Conservation (phyloP, 192 early-diverging fungal species). For the Entomortierella beljakovae region DNA sequence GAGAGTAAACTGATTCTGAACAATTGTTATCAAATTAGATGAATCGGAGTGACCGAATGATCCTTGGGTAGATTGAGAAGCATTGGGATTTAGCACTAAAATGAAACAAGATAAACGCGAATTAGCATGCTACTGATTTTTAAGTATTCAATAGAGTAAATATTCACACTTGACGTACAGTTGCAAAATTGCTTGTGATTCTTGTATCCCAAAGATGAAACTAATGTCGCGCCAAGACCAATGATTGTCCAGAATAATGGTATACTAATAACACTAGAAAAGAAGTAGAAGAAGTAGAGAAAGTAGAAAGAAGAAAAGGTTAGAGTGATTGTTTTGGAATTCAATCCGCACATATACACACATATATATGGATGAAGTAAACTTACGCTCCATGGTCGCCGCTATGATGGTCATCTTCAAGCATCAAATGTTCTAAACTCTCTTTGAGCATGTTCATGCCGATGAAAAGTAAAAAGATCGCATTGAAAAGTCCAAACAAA, state of each 20-base stretch:
- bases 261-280: slow-evolving; percentile 30
- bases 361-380: no score
- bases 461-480: slow-evolving; percentile 66
- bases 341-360: not conserved
- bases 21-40: slow-evolving; percentile 17
- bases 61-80: slow-evolving; percentile 4
- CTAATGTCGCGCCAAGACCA: slow-evolving; percentile 52
- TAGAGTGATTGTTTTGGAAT: not conserved
- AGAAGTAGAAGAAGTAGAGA: not conserved
- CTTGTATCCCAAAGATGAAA: slow-evolving; percentile 60
- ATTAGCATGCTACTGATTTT: no score
- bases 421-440: slow-evolving; percentile 67
- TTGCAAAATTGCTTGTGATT: slow-evolving; percentile 64
- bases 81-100: slow-evolving; percentile 14
- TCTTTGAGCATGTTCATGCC: slow-evolving; percentile 71
- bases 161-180: no score
- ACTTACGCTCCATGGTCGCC: slow-evolving; percentile 53
- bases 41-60: slow-evolving; percentile 8
- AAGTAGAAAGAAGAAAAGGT: not conserved
- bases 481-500: slow-evolving; percentile 62
- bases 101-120: not conserved
- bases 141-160: no score
- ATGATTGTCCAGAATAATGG: slow-evolving; percentile 55
- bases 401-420: slow-evolving; percentile 60
- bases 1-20: slow-evolving; percentile 56